phyloP scores from a whole-genome alignment of 2,329 filamentous ascomycete genomes.

The Kalaharituber pfeilii region DNA sequence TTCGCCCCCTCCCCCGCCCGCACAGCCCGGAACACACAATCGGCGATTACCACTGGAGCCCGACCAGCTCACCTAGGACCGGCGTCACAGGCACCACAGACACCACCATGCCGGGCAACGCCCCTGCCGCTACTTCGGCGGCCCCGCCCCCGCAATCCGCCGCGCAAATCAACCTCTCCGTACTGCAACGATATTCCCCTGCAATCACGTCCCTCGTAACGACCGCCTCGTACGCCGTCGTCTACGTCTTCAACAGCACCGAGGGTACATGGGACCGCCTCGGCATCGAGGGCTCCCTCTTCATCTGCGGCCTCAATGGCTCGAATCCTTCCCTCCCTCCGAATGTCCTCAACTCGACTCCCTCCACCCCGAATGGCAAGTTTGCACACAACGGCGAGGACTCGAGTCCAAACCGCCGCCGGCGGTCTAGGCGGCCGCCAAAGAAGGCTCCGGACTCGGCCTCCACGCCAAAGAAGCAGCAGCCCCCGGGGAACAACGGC shows the following conservation, averaged over 20 bases:
- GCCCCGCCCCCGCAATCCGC: constrained; percentile 35
- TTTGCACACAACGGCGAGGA: too few relatives aligned
- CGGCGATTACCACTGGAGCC: too few relatives aligned
- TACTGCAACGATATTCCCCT: constrained; percentile 66
- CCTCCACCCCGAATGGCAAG: constrained; percentile 28
- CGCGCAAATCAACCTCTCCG: constrained; percentile 70
- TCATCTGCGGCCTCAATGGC: constrained; percentile 49
- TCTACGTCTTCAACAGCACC: constrained; percentile 58
- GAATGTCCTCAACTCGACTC: constrained; percentile 29
- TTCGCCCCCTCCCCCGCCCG: too few relatives aligned
- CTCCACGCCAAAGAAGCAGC: background rate
- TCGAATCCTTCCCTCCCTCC: background rate
- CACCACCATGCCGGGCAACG: background rate
- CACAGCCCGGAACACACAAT: too few relatives aligned
- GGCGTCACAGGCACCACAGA: too few relatives aligned
- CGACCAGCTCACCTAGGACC: too few relatives aligned
- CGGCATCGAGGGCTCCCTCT: constrained; percentile 71
- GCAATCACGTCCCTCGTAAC: constrained; percentile 55
- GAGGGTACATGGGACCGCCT: constrained; percentile 65
- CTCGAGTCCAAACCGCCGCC: constrained; percentile 22
- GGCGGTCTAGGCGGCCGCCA: constrained; percentile 13
- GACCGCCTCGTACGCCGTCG: constrained; percentile 67
- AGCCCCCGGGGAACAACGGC: constrained; percentile 24
- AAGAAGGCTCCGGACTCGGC: too few relatives aligned
- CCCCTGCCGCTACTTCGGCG: too few relatives aligned